Conservation (phyloP, 2,329 filamentous ascomycete species). For the Xylaria sp. region DNA sequence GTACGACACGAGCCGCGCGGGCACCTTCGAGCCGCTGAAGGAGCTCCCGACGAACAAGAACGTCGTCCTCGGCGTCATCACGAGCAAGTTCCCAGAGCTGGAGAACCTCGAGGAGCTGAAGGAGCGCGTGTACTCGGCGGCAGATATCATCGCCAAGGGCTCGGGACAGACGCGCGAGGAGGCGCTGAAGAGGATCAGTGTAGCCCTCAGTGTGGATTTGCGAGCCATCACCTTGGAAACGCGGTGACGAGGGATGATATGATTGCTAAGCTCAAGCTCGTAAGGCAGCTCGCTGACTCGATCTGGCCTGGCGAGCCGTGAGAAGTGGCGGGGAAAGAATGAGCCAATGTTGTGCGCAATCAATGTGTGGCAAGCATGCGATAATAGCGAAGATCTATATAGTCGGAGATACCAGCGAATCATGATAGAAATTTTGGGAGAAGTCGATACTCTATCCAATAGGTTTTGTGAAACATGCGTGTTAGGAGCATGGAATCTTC, state of each 20-base stretch:
- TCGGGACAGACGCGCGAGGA: slow-evolving; percentile 68
- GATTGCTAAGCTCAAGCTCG: slow-evolving; percentile 73
- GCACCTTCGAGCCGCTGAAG: slow-evolving; percentile 69
- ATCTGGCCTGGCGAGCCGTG: slow-evolving; percentile 64
- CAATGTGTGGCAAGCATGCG: neutral
- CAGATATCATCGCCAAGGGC: slow-evolving; percentile 72
- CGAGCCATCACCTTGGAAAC: slow-evolving; percentile 76
- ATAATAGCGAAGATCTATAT: slow-evolving; percentile 1
- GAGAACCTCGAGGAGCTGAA: slow-evolving; percentile 68
- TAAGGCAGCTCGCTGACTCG: slow-evolving; percentile 72
- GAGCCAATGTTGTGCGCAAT: neutral
- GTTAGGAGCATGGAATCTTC: too few relatives aligned
- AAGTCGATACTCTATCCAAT: neutral
- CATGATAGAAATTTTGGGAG: neutral
- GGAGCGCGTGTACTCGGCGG: slow-evolving; percentile 62
- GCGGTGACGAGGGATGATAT: slow-evolving; percentile 72
- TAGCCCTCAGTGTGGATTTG: slow-evolving; percentile 79
- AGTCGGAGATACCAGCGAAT: neutral
- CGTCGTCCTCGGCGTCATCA: slow-evolving; percentile 68
- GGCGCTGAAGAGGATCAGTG: slow-evolving; percentile 69
- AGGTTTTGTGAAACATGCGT: too few relatives aligned
- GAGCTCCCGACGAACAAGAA: slow-evolving; percentile 65
- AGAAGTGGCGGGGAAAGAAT: neutral
- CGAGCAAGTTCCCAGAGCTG: slow-evolving; percentile 66
- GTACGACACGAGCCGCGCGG: slow-evolving; percentile 69